Base-by-base conservation (phyloP, 768 basidiomycete species). In the Russula sp. region DNA sequence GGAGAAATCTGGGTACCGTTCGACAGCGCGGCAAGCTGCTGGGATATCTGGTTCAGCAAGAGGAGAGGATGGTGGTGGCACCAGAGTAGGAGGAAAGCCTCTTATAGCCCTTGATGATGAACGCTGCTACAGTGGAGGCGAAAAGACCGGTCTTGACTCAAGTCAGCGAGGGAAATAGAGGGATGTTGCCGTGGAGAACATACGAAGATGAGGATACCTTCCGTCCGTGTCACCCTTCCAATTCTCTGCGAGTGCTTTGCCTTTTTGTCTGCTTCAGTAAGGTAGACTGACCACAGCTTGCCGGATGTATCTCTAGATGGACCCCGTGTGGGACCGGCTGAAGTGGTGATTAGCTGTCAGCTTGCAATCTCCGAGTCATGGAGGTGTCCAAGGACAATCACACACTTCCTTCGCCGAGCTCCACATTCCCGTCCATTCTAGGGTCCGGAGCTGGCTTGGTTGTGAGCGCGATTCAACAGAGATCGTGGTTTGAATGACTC, bases 91-190 rank as follows among this genome's bases (percentile, higher is more conserved):
- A 7, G 5, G 54, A 52, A 14, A 66, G 45, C 18, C 9, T 27
- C 39, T 66, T 58, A 34, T 66, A 59, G 49, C 64, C 58, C 49
- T 66, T 56, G 6, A 65, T 51, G 20, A 51, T 55, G 63, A 66
- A 65, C 7, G 51, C 56, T 9, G 65, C 54, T 22, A 65, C 63
- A 6, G 51, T 58, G 9, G 56, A 56, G 3, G 65, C 37, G n/a
- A 66, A 66, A 6, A 59, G 57, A 50, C 63, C 63, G 5, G 63
- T 60, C 65, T 66, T 42, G 32, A 50, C 48, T 20, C 31, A 31
- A 42, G 14, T 47, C 37, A 20, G 45, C 45, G 5, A 20, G n/a
- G 13, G n/a, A 34, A 31, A 27, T 16, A 42, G n/a, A 32, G 34
- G 16, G 0, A 10, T 14, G 11, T 10, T 4, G 3, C 1, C 6